Evolutionary conservation across 2,329 filamentous ascomycete species (phyloP).

Genomic region (Rhinocladiella mackenziei): DNA sequence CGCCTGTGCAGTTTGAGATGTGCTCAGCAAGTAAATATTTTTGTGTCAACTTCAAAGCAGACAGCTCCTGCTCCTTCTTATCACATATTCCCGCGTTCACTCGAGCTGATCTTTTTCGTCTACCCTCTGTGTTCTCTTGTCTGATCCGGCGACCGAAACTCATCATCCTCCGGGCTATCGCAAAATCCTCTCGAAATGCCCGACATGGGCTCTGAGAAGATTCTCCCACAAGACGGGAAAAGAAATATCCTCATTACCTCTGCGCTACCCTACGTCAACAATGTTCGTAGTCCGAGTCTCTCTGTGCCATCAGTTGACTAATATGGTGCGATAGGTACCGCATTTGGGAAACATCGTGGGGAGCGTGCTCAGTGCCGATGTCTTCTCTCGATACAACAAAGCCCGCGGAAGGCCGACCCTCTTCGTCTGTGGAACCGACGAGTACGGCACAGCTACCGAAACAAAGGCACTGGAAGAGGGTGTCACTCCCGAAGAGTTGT

Average conservation of each 20-base stretch:
- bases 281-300: constrained; percentile 39
- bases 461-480: constrained; percentile 90
- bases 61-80: no score
- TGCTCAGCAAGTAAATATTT: no score
- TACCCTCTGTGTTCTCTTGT: no score
- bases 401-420: constrained; percentile 74
- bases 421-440: constrained; percentile 83
- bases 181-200: no score
- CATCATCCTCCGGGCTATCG: no score
- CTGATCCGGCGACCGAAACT: no score
- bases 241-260: constrained; percentile 87
- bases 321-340: constrained; percentile 60
- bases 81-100: no score
- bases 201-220: constrained; percentile 34
- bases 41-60: no score
- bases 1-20: not conserved
- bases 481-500: constrained; percentile 75
- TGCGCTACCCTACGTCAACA: constrained; percentile 81
- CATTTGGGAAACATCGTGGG: constrained; percentile 88
- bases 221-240: constrained; percentile 67
- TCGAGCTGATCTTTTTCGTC: no score
- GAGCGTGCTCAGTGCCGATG: constrained; percentile 82
- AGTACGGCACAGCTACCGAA: constrained; percentile 94
- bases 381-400: constrained; percentile 73
- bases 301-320: constrained; percentile 1